Conservation (phyloP, 75 land plant genomes). For the Sequoiadendron giganteum region DNA sequence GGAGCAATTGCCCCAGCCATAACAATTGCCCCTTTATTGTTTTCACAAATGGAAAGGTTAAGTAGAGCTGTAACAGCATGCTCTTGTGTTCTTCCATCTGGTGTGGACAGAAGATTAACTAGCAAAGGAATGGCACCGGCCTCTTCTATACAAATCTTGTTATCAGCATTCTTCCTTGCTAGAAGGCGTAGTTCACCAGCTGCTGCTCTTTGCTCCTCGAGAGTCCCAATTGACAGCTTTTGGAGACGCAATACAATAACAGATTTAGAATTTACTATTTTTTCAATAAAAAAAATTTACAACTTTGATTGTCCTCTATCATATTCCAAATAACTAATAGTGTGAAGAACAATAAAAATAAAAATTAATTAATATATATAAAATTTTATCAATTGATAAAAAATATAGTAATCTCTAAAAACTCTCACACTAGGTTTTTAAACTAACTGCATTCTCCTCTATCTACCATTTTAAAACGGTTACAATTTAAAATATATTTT, state of each 20-base stretch:
- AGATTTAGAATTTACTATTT: too few species aligned
- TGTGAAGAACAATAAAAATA: too few species aligned
- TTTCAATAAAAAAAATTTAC: too few species aligned
- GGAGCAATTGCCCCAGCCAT: constrained; percentile 69
- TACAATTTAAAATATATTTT: too few species aligned
- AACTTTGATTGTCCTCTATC: too few species aligned
- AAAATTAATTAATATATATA: too few species aligned
- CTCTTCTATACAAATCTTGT: constrained; percentile 41
- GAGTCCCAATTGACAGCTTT: constrained; percentile 59
- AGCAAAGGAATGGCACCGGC: constrained; percentile 94
- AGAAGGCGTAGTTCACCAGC: constrained; percentile 85
- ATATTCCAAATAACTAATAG: too few species aligned
- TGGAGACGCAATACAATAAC: constrained; percentile 21
- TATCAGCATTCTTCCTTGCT: constrained; percentile 78
- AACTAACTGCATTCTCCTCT: too few species aligned
- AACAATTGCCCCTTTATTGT: constrained; percentile 73
- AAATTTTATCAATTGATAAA: too few species aligned
- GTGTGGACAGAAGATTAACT: constrained; percentile 54
- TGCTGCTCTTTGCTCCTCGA: constrained; percentile 78
- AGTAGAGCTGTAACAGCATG: constrained; percentile 92
- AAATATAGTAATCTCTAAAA: too few species aligned
- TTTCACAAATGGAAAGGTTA: constrained; percentile 86
- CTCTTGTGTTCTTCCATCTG: constrained; percentile 74
- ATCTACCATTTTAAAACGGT: too few species aligned
- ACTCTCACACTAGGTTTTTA: too few species aligned